Evolutionary conservation across 2,329 filamentous ascomycete species (phyloP).

Genomic region (Eutypa lata): DNA sequence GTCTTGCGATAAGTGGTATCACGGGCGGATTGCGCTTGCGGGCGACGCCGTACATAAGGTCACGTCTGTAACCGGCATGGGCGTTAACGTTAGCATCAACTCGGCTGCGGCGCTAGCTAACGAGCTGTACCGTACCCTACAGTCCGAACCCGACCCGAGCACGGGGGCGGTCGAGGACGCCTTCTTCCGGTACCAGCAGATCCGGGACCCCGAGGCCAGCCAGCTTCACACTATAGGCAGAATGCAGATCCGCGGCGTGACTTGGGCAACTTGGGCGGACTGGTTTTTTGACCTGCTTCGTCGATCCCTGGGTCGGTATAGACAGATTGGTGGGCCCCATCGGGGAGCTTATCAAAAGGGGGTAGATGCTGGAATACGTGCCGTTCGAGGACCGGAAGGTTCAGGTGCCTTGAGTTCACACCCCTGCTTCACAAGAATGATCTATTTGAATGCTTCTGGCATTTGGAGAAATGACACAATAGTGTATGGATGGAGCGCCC

Average conservation of each 20-base stretch:
- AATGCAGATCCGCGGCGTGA: slow-evolving; percentile 1
- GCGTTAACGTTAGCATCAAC: neutral
- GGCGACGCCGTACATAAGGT: neutral
- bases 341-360: slow-evolving; percentile 2
- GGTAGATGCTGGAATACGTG: slow-evolving; percentile 6
- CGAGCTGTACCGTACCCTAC: neutral
- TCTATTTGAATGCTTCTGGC: too few species aligned
- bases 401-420: slow-evolving; percentile 2
- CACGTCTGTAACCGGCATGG: neutral
- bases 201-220: neutral
- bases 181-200: slow-evolving; percentile 5
- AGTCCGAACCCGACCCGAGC: slow-evolving; percentile 2
- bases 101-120: neutral
- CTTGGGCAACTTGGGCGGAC: slow-evolving; percentile 5
- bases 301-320: slow-evolving; percentile 8
- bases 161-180: slow-evolving; percentile 2
- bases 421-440: neutral
- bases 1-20: neutral
- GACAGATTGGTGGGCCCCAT: slow-evolving; percentile 1
- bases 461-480: too few species aligned
- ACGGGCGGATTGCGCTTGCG: neutral
- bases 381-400: slow-evolving; percentile 5
- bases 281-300: slow-evolving; percentile 8
- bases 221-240: neutral
- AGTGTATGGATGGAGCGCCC: too few species aligned